A percentile compares a stretch with the other conserved stretches of the same genome.
Conservation (phyloP, 805 yeast species). For the Saccharomyces eubayanus region DNA sequence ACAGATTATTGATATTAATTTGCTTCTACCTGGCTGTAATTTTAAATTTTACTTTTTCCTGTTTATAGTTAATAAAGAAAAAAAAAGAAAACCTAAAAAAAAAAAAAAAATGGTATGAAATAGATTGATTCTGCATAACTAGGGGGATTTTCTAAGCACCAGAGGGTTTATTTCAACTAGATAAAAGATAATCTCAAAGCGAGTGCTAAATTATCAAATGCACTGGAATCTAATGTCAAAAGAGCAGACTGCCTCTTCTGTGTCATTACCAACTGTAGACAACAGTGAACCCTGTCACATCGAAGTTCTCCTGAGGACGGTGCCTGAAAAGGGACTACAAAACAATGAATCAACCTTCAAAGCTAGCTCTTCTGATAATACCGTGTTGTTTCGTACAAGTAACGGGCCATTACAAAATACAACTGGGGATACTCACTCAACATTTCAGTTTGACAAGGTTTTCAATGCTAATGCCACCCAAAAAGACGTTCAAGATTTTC, state of each 20-base stretch:
- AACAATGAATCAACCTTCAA: neutral
- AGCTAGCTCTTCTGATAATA: neutral
- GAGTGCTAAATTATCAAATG: neutral
- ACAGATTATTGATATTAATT: too few species aligned
- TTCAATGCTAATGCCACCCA: constrained; percentile 56
- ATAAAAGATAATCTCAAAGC: neutral
- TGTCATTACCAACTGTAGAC: neutral
- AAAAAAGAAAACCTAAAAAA: neutral
- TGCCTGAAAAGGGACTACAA: neutral
- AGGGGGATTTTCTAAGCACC: neutral
- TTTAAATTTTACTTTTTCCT: neutral
- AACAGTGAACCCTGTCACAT: constrained; percentile 1
- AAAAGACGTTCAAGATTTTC: constrained; percentile 8
- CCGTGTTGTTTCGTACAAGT: neutral
- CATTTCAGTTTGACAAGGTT: constrained; percentile 28
- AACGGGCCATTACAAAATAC: neutral
- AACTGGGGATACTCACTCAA: neutral
- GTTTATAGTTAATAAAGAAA: neutral
- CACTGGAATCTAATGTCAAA: neutral
- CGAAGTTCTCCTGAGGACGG: neutral
- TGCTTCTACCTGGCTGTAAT: too few species aligned
- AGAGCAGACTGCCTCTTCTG: neutral
- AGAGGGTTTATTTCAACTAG: neutral
- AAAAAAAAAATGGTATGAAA: neutral
- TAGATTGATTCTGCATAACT: neutral